Conservation (phyloP, 805 yeast species). For the Sungouiozyma ichnusensis region DNA sequence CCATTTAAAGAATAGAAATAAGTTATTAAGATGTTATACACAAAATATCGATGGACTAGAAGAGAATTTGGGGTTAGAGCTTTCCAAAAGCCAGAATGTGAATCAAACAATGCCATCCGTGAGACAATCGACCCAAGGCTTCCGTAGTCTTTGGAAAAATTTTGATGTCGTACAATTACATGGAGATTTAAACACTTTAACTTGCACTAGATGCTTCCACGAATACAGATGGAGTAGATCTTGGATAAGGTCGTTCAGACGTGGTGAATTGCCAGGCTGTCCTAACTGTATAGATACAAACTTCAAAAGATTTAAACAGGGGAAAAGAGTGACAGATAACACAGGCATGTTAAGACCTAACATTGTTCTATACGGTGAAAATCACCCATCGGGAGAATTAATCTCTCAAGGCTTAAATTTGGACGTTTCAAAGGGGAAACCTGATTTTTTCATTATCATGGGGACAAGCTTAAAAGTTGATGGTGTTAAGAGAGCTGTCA, state of each 20-base stretch:
- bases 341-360: conserved; percentile 79
- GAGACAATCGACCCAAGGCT: conserved; percentile 9
- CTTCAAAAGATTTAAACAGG: conserved; percentile 46
- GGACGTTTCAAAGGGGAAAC: conserved; percentile 50
- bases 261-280: conserved; percentile 72
- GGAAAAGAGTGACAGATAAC: conserved; percentile 62
- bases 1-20: conserved; percentile 47
- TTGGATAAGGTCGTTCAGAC: conserved; percentile 36
- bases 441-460: conserved; percentile 75
- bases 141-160: conserved; percentile 41
- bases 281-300: conserved; percentile 51
- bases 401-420: conserved; percentile 58
- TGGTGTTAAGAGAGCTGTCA: conserved; percentile 76
- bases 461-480: conserved; percentile 90
- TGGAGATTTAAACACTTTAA: conserved; percentile 69
- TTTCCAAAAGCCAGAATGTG: conserved; percentile 35
- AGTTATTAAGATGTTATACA: conserved; percentile 78
- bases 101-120: conserved; percentile 2
- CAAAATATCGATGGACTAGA: conserved; percentile 93
- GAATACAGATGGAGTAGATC: conserved; percentile 52
- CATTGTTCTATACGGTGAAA: conserved; percentile 87
- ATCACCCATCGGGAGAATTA: conserved; percentile 79
- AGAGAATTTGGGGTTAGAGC: conserved; percentile 46
- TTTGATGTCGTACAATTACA: conserved; percentile 81
- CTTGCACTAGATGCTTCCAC: conserved; percentile 63